A percentile compares a stretch with the other conserved stretches of the same genome.
phyloP scores from a whole-genome alignment of 2,329 filamentous ascomycete genomes.

The Arthrobotrys iridis region DNA sequence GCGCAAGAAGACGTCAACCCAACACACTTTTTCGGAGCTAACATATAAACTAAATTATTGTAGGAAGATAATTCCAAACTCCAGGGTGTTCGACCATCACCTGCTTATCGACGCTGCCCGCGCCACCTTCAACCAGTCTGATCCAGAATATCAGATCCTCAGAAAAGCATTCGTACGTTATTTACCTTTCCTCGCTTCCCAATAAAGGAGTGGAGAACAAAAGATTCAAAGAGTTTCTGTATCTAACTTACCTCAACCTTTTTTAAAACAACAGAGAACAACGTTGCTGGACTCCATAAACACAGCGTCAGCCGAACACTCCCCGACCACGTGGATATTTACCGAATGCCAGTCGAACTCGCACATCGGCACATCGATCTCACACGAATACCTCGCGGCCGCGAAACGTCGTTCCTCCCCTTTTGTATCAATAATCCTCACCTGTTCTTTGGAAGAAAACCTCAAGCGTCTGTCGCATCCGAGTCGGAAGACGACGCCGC shows the following conservation, averaged over 20 bases:
- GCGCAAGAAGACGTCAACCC: background rate
- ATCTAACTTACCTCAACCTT: background rate
- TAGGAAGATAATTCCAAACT: conserved; percentile 56
- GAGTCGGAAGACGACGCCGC: conserved; percentile 45
- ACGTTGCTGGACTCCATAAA: conserved; percentile 50
- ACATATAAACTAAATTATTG: background rate
- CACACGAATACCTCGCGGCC: conserved; percentile 56
- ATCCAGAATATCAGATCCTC: conserved; percentile 57
- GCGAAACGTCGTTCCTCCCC: conserved; percentile 55
- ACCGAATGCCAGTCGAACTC: conserved; percentile 56
- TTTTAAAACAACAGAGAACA: conserved; percentile 19
- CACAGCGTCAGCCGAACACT: conserved; percentile 35
- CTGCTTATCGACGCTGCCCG: conserved; percentile 59
- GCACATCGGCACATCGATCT: conserved; percentile 48
- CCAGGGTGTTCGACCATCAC: conserved; percentile 60
- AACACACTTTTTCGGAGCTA: conserved; percentile 33
- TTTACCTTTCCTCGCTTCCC: background rate
- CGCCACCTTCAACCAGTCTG: conserved; percentile 54
- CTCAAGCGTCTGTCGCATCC: conserved; percentile 50
- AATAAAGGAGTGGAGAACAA: too few relatives aligned
- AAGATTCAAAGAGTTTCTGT: too few relatives aligned
- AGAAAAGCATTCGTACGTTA: conserved; percentile 51
- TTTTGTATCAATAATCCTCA: conserved; percentile 59
- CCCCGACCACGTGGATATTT: conserved; percentile 57
- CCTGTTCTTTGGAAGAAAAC: conserved; percentile 59